Percentiles rank a stretch among this genome's conserved stretches.
phyloP scores from a whole-genome alignment of 1,139 yeast species.

The Yamadazyma oceani region DNA sequence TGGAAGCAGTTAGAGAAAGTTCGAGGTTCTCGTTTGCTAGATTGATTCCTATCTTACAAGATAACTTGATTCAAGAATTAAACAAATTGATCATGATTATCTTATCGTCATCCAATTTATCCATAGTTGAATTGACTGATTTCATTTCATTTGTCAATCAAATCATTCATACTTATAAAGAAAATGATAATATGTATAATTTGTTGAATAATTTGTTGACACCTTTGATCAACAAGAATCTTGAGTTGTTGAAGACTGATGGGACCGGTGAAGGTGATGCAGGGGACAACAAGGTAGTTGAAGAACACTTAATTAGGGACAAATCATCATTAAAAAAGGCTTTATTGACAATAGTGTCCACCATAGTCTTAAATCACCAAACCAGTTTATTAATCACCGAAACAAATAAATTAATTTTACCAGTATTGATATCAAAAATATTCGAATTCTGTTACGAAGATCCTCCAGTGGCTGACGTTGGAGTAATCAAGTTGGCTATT shows the following conservation, averaged over 20 bases:
- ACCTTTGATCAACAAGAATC: slow-evolving; percentile 70
- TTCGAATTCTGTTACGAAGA: slow-evolving; percentile 63
- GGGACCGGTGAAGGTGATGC: slow-evolving; percentile 3
- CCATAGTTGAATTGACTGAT: slow-evolving; percentile 68
- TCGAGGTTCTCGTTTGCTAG: slow-evolving; percentile 86
- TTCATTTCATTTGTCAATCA: slow-evolving; percentile 87
- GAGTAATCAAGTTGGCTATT: slow-evolving; percentile 61
- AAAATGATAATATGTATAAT: slow-evolving; percentile 67
- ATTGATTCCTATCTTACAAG: slow-evolving; percentile 67
- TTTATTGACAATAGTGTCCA: slow-evolving; percentile 65
- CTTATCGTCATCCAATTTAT: slow-evolving; percentile 64
- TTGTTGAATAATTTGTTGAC: slow-evolving; percentile 70
- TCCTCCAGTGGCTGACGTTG: slow-evolving; percentile 37
- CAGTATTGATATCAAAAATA: slow-evolving; percentile 61
- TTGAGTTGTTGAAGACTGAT: slow-evolving; percentile 44
- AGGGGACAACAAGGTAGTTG: slow-evolving; percentile 15
- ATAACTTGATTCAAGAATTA: slow-evolving; percentile 52
- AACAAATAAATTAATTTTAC: slow-evolving; percentile 62
- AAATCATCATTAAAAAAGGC: slow-evolving; percentile 64
- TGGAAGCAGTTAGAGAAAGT: slow-evolving; percentile 77
- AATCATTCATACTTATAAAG: slow-evolving; percentile 73
- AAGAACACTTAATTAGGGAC: slow-evolving; percentile 57
- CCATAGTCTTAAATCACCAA: slow-evolving; percentile 73
- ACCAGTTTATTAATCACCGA: slow-evolving; percentile 74
- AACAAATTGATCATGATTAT: slow-evolving; percentile 74